Percentiles rank a stretch among this genome's conserved stretches.
Evolutionary conservation across 495 filamentous ascomycete species (phyloP).

Genomic region (Parathielavia appendiculata): DNA sequence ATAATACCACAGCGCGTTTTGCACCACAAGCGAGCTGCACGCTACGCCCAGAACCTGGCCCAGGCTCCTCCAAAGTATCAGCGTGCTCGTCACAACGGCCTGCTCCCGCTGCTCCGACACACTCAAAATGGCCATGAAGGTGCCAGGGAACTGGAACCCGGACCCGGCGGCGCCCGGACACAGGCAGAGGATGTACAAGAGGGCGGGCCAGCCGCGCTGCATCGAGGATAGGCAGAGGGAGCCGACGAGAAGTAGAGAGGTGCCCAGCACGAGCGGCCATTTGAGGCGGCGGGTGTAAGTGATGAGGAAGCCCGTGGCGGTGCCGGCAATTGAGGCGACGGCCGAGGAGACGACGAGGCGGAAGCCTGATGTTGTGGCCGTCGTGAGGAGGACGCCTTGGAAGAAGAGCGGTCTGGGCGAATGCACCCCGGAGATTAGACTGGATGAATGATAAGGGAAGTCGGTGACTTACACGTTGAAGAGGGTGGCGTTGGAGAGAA

Average conservation of each 20-base stretch:
- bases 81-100: constrained; percentile 66
- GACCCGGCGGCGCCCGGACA: constrained; percentile 56
- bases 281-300: constrained; percentile 60
- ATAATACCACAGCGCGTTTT: constrained; percentile 61
- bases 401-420: constrained; percentile 60
- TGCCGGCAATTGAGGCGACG: constrained; percentile 54
- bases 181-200: constrained; percentile 58
- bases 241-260: constrained; percentile 52
- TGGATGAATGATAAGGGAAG: too few relatives aligned
- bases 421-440: too few relatives aligned
- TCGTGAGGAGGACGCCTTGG: constrained; percentile 69
- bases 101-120: constrained; percentile 64
- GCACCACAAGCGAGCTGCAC: constrained; percentile 65
- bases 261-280: constrained; percentile 56
- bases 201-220: constrained; percentile 49
- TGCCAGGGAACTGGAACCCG: constrained; percentile 60
- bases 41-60: constrained; percentile 69
- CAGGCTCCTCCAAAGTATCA: constrained; percentile 62
- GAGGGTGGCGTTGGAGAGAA: constrained; percentile 61
- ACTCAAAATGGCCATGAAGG: constrained; percentile 64
- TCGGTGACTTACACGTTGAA: constrained; percentile 56
- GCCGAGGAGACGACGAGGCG: constrained; percentile 59
- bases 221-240: constrained; percentile 46
- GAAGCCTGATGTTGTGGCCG: constrained; percentile 65
- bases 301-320: constrained; percentile 65